phyloP scores from a whole-genome alignment of 768 basidiomycete genomes.

The Pholiota microspora region DNA sequence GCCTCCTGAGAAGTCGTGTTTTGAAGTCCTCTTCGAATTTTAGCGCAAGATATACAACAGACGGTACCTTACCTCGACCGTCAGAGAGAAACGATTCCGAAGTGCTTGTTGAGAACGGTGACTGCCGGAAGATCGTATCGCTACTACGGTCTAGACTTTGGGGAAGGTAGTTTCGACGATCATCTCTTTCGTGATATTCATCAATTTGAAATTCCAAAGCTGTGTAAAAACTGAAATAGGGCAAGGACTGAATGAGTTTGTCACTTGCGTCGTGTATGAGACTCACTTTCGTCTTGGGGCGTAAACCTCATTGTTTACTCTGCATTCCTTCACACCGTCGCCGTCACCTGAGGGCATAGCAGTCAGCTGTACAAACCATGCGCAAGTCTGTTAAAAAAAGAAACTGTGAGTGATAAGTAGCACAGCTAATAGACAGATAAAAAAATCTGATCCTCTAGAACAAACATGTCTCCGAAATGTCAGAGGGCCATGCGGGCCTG shows the following conservation, averaged over 20 bases:
- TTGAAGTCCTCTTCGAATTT: not conserved
- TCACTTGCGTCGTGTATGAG: no score
- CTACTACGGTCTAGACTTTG: not conserved
- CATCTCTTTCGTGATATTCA: not conserved
- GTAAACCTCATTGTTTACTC: no score
- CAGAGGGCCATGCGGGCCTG: not conserved
- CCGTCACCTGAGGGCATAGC: not conserved
- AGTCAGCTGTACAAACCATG: not conserved
- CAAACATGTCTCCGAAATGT: not conserved
- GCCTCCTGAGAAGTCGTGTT: slow-evolving; percentile 22
- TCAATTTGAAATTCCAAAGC: not conserved
- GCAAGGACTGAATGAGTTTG: no score
- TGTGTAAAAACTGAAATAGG: not conserved
- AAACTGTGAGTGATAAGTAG: not conserved
- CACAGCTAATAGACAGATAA: not conserved
- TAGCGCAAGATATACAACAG: not conserved
- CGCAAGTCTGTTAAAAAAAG: not conserved
- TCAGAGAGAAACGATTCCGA: not conserved
- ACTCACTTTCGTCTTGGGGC: no score
- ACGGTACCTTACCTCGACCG: not conserved
- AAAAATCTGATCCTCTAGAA: not conserved
- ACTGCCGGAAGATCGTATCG: not conserved
- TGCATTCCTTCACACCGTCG: not conserved
- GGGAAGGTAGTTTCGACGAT: not conserved
- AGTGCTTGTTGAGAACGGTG: not conserved